phyloP scores from a whole-genome alignment of 2,329 filamentous ascomycete genomes.

The Ramularia collo-cygni region DNA sequence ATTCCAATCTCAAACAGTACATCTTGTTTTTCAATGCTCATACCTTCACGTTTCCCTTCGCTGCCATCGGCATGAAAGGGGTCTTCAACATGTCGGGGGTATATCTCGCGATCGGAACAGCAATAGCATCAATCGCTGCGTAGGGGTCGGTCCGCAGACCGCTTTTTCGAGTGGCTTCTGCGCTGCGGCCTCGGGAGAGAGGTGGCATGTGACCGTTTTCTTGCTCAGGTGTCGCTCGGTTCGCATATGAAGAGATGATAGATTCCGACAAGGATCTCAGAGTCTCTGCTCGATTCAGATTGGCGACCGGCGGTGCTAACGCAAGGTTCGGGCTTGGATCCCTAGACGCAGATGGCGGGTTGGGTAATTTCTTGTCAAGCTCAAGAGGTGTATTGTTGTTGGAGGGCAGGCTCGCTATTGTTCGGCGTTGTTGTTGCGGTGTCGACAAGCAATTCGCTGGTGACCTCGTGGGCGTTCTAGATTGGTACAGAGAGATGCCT shows the following conservation, averaged over 20 bases:
- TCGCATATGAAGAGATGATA: slow-evolving; percentile 28
- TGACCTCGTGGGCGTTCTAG: background rate
- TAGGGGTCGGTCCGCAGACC: background rate
- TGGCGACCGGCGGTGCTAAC: background rate
- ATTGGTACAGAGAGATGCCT: slow-evolving; percentile 11
- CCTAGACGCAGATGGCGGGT: slow-evolving; percentile 12
- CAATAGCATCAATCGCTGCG: background rate
- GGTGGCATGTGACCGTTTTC: background rate
- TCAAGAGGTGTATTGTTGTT: slow-evolving; percentile 13
- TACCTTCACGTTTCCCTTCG: background rate
- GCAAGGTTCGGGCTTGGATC: slow-evolving; percentile 8
- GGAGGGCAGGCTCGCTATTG: slow-evolving; percentile 2
- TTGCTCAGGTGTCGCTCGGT: slow-evolving; percentile 13
- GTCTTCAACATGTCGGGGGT: slow-evolving; percentile 6
- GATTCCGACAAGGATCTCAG: slow-evolving; percentile 25
- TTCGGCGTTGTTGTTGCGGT: slow-evolving; percentile 1
- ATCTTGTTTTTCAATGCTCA: too few relatives aligned
- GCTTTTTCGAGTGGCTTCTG: slow-evolving; percentile 1
- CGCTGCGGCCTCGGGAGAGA: slow-evolving; percentile 2
- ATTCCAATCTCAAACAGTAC: too few relatives aligned
- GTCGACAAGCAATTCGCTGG: background rate
- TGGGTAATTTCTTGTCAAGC: slow-evolving; percentile 22
- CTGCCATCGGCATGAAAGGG: background rate
- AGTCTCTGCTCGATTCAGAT: slow-evolving; percentile 19
- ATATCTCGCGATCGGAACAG: slow-evolving; percentile 2